Conservation (phyloP, 768 basidiomycete genomes). For the Serendipita sp. region DNA sequence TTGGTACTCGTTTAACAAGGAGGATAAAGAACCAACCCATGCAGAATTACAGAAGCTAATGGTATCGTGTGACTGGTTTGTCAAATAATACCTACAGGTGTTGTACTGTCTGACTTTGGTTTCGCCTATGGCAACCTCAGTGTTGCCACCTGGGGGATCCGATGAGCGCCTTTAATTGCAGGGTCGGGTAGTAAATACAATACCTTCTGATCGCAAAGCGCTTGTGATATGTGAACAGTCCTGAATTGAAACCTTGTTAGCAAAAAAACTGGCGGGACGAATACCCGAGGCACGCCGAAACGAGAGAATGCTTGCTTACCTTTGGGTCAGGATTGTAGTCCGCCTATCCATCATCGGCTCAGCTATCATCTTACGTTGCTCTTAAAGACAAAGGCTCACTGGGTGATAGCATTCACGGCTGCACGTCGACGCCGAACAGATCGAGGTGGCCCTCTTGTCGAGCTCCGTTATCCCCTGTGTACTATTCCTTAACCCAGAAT, state of each 20-base stretch:
- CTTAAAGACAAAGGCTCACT: neutral
- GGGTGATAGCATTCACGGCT: neutral
- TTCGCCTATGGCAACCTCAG: neutral
- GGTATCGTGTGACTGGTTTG: neutral
- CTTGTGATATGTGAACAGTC: neutral
- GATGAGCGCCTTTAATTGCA: neutral
- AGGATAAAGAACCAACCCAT: neutral
- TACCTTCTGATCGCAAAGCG: too few relatives aligned
- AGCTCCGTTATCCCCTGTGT: neutral
- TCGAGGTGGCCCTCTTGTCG: neutral
- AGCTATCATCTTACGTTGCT: neutral
- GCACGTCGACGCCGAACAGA: neutral
- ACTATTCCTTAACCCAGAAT: neutral
- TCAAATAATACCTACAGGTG: neutral
- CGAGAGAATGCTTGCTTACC: neutral
- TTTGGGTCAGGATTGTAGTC: constrained; percentile 6
- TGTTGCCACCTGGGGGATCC: neutral
- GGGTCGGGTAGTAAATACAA: neutral
- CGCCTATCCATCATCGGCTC: neutral
- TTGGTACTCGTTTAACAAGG: neutral
- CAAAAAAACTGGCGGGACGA: too few relatives aligned
- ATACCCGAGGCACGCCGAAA: neutral
- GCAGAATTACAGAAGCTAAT: neutral
- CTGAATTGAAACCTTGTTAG: neutral
- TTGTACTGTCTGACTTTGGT: neutral